Conservation (phyloP, 306 rosid species). For the Glycine latifolia region DNA sequence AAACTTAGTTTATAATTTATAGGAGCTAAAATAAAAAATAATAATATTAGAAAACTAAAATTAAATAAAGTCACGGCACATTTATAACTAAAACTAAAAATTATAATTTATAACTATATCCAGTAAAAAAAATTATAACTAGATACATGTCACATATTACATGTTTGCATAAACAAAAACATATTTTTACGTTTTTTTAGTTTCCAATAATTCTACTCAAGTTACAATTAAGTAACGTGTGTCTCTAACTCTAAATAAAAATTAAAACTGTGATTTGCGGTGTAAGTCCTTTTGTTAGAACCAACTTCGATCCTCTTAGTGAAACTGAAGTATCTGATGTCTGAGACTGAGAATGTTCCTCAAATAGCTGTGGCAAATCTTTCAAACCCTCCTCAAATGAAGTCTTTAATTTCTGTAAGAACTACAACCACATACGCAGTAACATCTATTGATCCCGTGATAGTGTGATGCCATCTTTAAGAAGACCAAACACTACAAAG, state of each 20-base stretch:
- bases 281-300: background rate
- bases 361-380: background rate
- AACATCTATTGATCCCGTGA: background rate
- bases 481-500: background rate
- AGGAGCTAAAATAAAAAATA: too few species aligned
- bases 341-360: background rate
- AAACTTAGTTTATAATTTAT: too few species aligned
- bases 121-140: too few species aligned
- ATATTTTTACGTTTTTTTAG: too few species aligned
- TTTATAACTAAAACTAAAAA: too few species aligned
- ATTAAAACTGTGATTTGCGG: background rate
- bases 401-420: background rate
- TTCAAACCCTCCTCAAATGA: background rate
- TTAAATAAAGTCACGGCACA: too few species aligned
- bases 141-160: too few species aligned
- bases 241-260: background rate
- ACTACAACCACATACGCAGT: background rate
- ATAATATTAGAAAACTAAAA: too few species aligned
- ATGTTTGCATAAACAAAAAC: too few species aligned
- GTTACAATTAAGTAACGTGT: too few species aligned
- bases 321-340: background rate
- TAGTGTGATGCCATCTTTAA: background rate
- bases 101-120: too few species aligned
- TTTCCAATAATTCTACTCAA: too few species aligned
- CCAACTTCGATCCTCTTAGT: background rate